Conservation (phyloP, 2,329 filamentous ascomycete genomes). For the Microsporum ferrugineum region DNA sequence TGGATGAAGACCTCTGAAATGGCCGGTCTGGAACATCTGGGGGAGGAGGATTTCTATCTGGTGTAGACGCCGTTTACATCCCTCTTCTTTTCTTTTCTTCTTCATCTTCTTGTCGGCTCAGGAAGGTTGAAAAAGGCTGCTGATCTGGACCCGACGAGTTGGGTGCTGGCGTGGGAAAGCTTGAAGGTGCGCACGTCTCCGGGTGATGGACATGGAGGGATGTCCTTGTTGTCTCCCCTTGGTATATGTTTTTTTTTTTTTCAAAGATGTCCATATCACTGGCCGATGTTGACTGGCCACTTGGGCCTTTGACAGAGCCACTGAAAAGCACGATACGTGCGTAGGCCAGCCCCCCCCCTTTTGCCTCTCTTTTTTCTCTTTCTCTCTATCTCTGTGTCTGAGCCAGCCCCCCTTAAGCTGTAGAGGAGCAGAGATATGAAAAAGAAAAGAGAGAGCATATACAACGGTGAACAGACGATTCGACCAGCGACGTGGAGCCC, state of each 20-base stretch:
- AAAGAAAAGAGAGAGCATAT: too few relatives aligned
- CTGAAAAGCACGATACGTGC: not conserved
- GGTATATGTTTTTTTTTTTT: too few relatives aligned
- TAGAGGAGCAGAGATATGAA: too few relatives aligned
- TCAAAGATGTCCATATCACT: too few relatives aligned
- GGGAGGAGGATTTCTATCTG: not conserved
- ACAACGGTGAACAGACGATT: too few relatives aligned
- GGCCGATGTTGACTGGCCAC: too few relatives aligned
- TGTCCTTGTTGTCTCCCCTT: not conserved
- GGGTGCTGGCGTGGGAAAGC: constrained; percentile 2
- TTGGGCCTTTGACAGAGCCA: not conserved
- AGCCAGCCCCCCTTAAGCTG: too few relatives aligned
- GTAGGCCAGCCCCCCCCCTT: not conserved
- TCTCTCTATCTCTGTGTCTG: not conserved
- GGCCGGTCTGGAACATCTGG: not conserved
- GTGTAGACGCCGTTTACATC: not conserved
- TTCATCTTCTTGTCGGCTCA: not conserved
- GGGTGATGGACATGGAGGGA: not conserved
- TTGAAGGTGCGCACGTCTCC: not conserved
- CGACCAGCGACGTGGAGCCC: not conserved
- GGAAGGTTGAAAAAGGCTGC: not conserved
- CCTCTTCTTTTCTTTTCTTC: not conserved
- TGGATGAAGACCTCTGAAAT: not conserved
- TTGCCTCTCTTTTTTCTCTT: not conserved
- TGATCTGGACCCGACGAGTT: constrained; percentile 5